Base-by-base conservation (phyloP, 768 basidiomycete species). In the Termitomyces sp. region DNA sequence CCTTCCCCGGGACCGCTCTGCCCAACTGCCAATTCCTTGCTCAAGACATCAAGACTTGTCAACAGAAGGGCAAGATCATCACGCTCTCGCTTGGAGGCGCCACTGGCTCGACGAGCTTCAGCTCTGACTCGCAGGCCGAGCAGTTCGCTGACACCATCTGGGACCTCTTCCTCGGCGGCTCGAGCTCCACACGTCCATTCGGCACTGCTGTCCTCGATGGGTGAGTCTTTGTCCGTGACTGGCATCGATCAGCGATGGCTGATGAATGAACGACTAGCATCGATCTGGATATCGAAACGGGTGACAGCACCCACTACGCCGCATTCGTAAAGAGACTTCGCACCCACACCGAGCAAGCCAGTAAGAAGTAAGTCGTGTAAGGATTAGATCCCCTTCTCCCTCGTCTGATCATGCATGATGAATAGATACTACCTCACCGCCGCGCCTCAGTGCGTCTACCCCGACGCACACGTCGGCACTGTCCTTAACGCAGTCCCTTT, bases 81-180 rank as follows among this genome's bases (percentile, higher is more conserved):
- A 80, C 77, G 1, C 70, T 80, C 44, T 78, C 76, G 55, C 66
- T 81, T 30, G 82, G 83, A 36, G 82, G 82, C 43, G 82, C 81
- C 7, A 79, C 76, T 3, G 83, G 83, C 8, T 73, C 75, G 9
- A 78, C 73, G 3, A 68, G 70, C 20, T 87, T 87, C 65, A 63
- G 70, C 26, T 79, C 76, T 24, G 82, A 83, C 50, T 63, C 74
- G 0, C 76, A 84, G 65, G 85, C 79, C 0, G 54, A 70, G 40
- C 64, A 69, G 6, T 87, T 85, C 62, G 85, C 82, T 0, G 72
- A 81, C 48, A 79, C 78, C 1, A 75, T 88, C 44, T 88, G 87
- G 86, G 76, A 85, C 66, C 62, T 82, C n/a, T 87, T 88, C 73
- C 74, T 88, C 20, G 86, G 84, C 9, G 86, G 87, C 18, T 74